These are phyloP conservation scores for Pythium dissimile DNA, from an alignment of 352 stramenopile species.

Conservation along the genomic window DNA sequence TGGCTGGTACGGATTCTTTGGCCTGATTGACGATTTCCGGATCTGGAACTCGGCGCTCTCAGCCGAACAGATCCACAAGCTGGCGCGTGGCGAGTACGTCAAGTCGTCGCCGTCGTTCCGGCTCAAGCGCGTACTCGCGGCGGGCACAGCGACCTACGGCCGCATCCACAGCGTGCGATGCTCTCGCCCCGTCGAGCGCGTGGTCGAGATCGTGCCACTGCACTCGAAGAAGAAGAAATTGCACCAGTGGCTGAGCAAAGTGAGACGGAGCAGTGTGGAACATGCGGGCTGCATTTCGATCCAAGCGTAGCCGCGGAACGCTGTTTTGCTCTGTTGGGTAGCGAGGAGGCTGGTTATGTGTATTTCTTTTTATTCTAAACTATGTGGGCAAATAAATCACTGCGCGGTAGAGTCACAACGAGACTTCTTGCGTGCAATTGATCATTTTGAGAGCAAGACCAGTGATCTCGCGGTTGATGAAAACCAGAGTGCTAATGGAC, in stretches of 20 bases:
- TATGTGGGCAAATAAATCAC: too few species aligned
- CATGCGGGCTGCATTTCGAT: conserved; percentile 21
- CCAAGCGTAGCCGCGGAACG: background rate
- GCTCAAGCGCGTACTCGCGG: conserved; percentile 10
- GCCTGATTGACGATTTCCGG: conserved; percentile 52
- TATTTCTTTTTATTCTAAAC: too few species aligned
- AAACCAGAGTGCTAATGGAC: background rate
- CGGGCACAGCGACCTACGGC: background rate
- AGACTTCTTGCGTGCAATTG: too few species aligned
- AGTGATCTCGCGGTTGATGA: background rate
- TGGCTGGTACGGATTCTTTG: conserved; percentile 70
- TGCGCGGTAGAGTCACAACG: too few species aligned
- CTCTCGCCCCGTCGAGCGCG: conserved; percentile 13
- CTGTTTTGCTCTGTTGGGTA: too few species aligned
- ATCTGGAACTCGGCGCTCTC: conserved; percentile 36
- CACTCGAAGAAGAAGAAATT: conserved; percentile 15
- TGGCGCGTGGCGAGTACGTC: conserved; percentile 13
- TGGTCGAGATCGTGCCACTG: conserved; percentile 14
- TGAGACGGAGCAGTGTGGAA: conserved; percentile 12
- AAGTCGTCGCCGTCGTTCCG: conserved; percentile 13
- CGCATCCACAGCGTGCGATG: conserved; percentile 19
- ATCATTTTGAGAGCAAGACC: too few species aligned
- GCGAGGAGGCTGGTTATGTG: background rate
- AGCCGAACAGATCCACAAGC: conserved; percentile 14
- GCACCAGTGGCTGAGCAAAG: conserved; percentile 19